Base-by-base conservation (phyloP, 768 basidiomycete genomes). In the Mycena kentingensis region DNA sequence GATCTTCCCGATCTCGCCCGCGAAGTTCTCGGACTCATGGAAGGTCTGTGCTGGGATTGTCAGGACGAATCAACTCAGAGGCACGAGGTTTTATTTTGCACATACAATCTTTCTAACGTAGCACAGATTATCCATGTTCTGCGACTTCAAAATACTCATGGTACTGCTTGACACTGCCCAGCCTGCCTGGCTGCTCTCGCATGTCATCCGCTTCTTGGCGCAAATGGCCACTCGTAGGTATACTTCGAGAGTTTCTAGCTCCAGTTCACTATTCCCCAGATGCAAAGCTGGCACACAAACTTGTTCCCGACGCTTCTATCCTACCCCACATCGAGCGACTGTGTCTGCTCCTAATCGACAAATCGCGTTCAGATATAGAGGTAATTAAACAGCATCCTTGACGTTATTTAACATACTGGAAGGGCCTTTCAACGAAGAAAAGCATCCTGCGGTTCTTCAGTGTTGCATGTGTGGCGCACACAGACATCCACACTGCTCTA, bases 151-250 rank as follows among this genome's bases (percentile, higher is more conserved):
- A 19, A 68, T 79, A 37, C 59, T 87, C 46, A 64, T 73, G 46
- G 71, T 65, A 13, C 67, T 90, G 21, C 67, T 90, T 15, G 70
- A 80, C 53, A 57, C 71, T 5, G 66, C 70, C 21, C 85, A 84
- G 46, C 81, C 85, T 2, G 53, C 62, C 4, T 77, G 78, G 73
- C 64, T 88, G 24, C 64, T 88, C 7, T 65, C 69, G 41, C 73
- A 75, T 12, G 71, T 74, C 32, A 67, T 76, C 16, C 76, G 79
- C n/a, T 55, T 85, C 13, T 67, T 90, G 24, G 64, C 78, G 16
- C 65, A 82, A 47, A 63, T 88, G 34, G 80, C 80, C 18, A 79
- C 80, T 29, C 75, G 83, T 85, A 60, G 55, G 84, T 70, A 43
- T 22, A 52, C 37, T 58, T 57, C 29, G 42, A 49, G 6, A 12